Evolutionary conservation across 139 green algal genomes (phyloP).

Genomic region (Desmodesmus armatus): DNA sequence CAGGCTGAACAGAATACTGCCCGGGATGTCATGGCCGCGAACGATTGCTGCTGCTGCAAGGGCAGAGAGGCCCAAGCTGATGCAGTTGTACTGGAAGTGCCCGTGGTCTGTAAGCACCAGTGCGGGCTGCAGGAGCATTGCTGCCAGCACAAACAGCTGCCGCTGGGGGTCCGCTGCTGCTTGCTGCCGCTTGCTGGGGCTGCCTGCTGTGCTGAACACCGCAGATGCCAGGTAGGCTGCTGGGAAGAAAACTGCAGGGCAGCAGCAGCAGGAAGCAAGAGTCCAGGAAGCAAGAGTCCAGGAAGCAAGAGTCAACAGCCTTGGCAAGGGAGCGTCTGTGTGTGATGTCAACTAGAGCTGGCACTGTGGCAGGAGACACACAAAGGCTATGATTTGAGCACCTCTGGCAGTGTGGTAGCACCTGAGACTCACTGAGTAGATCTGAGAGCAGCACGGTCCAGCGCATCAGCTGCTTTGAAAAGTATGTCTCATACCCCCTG

Average conservation of each 20-base stretch:
- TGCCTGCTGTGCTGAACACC: constrained; percentile 41
- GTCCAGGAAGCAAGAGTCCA: background rate
- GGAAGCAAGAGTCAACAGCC: background rate
- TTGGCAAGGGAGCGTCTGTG: background rate
- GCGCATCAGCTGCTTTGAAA: constrained; percentile 89
- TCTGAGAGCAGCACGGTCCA: constrained; percentile 88
- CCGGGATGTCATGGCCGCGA: constrained; percentile 32
- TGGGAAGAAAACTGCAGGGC: constrained; percentile 85
- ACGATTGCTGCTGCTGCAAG: constrained; percentile 67
- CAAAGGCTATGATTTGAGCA: background rate
- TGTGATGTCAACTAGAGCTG: background rate
- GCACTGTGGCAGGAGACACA: background rate
- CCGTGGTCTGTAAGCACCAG: constrained; percentile 96
- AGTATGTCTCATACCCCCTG: constrained; percentile 84
- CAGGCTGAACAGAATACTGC: constrained; percentile 81
- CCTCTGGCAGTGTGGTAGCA: too few relatives aligned
- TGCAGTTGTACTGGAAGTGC: constrained; percentile 99
- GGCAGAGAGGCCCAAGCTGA: constrained; percentile 86
- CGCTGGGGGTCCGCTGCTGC: background rate
- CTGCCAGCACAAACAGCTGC: constrained; percentile 55
- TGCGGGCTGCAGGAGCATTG: constrained; percentile 86
- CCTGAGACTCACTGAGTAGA: constrained; percentile 71
- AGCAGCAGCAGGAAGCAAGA: background rate
- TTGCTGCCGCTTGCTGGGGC: background rate
- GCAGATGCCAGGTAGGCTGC: constrained; percentile 56